A percentile compares a stretch with the other conserved stretches of the same genome.
Conservation (phyloP, 2,329 filamentous ascomycete species). For the Colletotrichum tabaci region DNA sequence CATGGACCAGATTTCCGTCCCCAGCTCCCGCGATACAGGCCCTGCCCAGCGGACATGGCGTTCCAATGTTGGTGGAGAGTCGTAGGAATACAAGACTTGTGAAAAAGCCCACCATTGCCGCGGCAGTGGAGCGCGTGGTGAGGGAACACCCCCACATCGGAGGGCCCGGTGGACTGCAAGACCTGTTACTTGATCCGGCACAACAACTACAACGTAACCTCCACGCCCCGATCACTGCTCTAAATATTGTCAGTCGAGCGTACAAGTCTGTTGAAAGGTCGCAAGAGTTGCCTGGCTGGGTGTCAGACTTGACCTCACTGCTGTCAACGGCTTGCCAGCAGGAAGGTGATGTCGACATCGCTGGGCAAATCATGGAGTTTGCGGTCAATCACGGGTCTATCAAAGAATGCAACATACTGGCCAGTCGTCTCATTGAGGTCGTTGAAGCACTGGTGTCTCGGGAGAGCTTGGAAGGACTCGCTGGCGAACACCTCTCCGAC, state of each 20-base stretch:
- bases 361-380: slow-evolving; percentile 35
- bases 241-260: slow-evolving; percentile 32
- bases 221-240: slow-evolving; percentile 18
- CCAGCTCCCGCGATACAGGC: not conserved
- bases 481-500: slow-evolving; percentile 1
- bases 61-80: not conserved
- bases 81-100: not conserved
- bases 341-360: slow-evolving; percentile 17
- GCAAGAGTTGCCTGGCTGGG: slow-evolving; percentile 33
- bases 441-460: slow-evolving; percentile 13
- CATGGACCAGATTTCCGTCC: slow-evolving; percentile 9
- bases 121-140: slow-evolving; percentile 4
- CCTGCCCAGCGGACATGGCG: not conserved
- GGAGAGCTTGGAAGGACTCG: not conserved
- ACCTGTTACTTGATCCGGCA: not conserved
- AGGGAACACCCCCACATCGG: slow-evolving; percentile 11
- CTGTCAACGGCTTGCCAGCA: slow-evolving; percentile 37
- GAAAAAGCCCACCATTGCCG: not conserved
- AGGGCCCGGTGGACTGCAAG: not conserved
- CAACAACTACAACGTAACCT: not conserved
- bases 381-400: slow-evolving; percentile 21
- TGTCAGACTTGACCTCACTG: slow-evolving; percentile 28
- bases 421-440: slow-evolving; percentile 26
- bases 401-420: slow-evolving; percentile 8
- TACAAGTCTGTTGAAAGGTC: slow-evolving; percentile 15